These are phyloP conservation scores for Clathrus columnatus DNA, from an alignment of 768 basidiomycete species.

Conservation along the genomic window DNA sequence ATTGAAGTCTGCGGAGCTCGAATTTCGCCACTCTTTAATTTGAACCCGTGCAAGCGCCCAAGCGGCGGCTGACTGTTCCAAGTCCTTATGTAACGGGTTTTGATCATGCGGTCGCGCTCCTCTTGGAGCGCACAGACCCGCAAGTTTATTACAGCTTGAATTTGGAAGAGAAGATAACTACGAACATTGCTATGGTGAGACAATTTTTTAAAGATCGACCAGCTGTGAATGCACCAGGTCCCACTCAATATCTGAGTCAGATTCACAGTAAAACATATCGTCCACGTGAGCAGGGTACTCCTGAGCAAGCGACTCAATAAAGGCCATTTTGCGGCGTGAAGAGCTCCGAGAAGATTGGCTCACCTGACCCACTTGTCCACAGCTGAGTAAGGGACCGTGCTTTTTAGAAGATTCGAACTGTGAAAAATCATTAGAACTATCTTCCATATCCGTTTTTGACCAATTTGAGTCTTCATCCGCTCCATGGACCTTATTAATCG, in stretches of 20 bases:
- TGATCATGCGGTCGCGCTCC: no score
- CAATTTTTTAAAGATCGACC: background rate
- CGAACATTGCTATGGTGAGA: no score
- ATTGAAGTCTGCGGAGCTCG: slow-evolving; percentile 22
- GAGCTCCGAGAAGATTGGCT: background rate
- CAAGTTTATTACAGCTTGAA: no score
- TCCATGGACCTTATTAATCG: background rate
- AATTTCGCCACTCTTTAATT: slow-evolving; percentile 19
- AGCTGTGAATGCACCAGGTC: background rate
- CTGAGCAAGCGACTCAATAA: background rate
- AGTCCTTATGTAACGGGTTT: no score
- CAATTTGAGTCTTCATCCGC: background rate
- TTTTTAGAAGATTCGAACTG: background rate
- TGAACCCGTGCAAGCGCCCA: background rate
- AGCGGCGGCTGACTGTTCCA: background rate
- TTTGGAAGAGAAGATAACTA: no score
- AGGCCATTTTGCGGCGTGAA: background rate
- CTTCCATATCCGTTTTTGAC: background rate
- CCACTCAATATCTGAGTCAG: background rate
- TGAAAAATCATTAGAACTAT: background rate
- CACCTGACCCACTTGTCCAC: slow-evolving; percentile 6
- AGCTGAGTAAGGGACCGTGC: background rate
- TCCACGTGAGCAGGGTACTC: slow-evolving; percentile 5
- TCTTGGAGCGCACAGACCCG: no score
- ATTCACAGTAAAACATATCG: slow-evolving; percentile 3